A percentile compares a stretch with the other conserved stretches of the same genome.
Evolutionary conservation across 805 yeast genomes (phyloP).

Genomic region (Metschnikowia baotianmanensis): DNA sequence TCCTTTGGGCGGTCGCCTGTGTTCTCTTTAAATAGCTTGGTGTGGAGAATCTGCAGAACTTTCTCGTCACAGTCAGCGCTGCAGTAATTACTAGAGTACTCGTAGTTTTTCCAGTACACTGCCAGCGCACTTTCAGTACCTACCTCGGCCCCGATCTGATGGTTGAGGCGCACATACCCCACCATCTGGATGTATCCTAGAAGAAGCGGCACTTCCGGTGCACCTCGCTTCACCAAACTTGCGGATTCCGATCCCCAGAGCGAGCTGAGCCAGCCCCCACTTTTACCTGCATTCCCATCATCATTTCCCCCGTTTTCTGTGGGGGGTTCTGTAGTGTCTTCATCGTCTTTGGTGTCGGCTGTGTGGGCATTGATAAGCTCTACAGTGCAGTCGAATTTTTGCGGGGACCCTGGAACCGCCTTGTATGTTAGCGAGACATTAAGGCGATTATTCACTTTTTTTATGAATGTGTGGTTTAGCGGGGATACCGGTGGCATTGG

Average conservation of each 20-base stretch:
- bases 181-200: conserved; percentile 40
- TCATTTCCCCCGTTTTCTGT: not conserved
- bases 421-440: conserved; percentile 9
- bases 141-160: conserved; percentile 26
- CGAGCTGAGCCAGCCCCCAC: conserved; percentile 12
- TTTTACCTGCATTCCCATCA: not conserved
- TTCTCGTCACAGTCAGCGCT: conserved; percentile 24
- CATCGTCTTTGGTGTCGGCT: not conserved
- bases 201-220: conserved; percentile 20
- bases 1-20: conserved; percentile 9
- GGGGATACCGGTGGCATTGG: conserved; percentile 6
- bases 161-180: conserved; percentile 40
- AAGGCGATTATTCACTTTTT: conserved; percentile 6
- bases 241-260: conserved; percentile 11
- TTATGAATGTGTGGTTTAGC: conserved; percentile 3
- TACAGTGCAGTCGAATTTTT: conserved; percentile 12
- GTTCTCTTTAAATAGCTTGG: conserved; percentile 23
- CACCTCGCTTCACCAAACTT: not conserved
- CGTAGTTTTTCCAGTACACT: conserved; percentile 38
- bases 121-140: conserved; percentile 15
- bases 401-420: conserved; percentile 7
- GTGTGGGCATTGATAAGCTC: conserved; percentile 8
- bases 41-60: conserved; percentile 21
- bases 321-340: not conserved
- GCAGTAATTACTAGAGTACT: conserved; percentile 30